These are phyloP conservation scores for Pelargonium nanum DNA, from an alignment of 345 rosid species.

Conservation along the genomic window DNA sequence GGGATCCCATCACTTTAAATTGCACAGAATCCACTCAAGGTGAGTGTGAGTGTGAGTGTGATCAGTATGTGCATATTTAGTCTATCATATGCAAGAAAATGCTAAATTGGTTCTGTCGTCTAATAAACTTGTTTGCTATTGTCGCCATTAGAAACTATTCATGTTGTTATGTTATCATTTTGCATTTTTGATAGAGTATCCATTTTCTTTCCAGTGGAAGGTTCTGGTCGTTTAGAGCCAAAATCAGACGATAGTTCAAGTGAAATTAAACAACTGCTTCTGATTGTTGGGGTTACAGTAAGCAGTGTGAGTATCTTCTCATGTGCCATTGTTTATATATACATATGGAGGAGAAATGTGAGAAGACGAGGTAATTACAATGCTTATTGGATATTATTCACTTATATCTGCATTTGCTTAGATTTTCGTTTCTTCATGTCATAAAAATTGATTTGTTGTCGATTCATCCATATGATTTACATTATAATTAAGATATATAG, in stretches of 20 bases:
- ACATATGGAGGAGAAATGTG: constrained; percentile 27
- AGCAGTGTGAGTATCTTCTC: constrained; percentile 27
- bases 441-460: no score
- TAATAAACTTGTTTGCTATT: no score
- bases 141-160: no score
- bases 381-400: background rate
- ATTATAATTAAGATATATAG: background rate
- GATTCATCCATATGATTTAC: no score
- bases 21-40: constrained; percentile 22
- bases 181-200: no score
- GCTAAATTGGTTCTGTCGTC: no score
- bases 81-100: no score
- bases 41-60: no score
- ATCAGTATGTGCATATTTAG: no score
- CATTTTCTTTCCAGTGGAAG: background rate
- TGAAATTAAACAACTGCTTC: constrained; percentile 19
- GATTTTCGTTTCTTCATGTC: background rate
- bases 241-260: background rate
- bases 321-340: constrained; percentile 25
- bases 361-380: constrained; percentile 23
- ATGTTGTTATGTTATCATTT: no score
- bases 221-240: background rate
- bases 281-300: constrained; percentile 27
- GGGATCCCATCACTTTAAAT: constrained; percentile 7
- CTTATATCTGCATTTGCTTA: background rate